Conservation (phyloP, 805 yeast species). For the Clavispora asparagi region DNA sequence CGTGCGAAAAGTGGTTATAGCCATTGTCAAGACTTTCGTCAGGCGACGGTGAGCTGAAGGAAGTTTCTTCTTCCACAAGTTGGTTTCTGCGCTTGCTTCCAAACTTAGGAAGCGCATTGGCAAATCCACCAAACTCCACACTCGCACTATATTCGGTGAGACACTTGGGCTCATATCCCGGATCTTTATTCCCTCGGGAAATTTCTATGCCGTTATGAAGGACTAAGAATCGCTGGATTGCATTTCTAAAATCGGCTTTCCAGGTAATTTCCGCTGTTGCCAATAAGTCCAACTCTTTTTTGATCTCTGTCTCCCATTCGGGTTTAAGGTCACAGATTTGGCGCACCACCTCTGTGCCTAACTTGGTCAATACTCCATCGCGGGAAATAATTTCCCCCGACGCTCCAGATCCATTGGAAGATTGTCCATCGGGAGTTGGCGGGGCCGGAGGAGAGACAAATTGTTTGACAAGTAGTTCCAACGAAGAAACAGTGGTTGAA, state of each 20-base stretch:
- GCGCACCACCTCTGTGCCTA: constrained; percentile 21
- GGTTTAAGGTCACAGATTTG: constrained; percentile 25
- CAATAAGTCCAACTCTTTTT: constrained; percentile 20
- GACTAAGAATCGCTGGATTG: constrained; percentile 25
- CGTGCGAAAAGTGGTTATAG: neutral
- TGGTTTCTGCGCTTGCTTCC: neutral
- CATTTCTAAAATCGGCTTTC: constrained; percentile 24
- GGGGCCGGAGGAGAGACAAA: neutral
- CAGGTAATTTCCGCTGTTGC: constrained; percentile 27
- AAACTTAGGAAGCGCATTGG: constrained; percentile 22
- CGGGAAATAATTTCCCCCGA: constrained; percentile 19
- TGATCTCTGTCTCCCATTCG: constrained; percentile 30
- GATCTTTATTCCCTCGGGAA: constrained; percentile 19
- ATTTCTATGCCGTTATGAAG: constrained; percentile 25
- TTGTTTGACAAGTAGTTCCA: constrained; percentile 22
- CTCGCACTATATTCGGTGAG: constrained; percentile 34
- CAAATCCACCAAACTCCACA: constrained; percentile 34
- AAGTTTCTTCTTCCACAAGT: neutral
- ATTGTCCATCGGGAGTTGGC: neutral
- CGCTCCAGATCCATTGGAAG: neutral
- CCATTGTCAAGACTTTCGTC: neutral
- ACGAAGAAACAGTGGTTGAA: constrained; percentile 7
- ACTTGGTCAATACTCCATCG: constrained; percentile 25
- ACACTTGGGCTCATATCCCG: constrained; percentile 25
- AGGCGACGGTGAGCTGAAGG: neutral